Evolutionary conservation across 73 alveolate species (phyloP).

Genomic region (Paramecium biaurelia): DNA sequence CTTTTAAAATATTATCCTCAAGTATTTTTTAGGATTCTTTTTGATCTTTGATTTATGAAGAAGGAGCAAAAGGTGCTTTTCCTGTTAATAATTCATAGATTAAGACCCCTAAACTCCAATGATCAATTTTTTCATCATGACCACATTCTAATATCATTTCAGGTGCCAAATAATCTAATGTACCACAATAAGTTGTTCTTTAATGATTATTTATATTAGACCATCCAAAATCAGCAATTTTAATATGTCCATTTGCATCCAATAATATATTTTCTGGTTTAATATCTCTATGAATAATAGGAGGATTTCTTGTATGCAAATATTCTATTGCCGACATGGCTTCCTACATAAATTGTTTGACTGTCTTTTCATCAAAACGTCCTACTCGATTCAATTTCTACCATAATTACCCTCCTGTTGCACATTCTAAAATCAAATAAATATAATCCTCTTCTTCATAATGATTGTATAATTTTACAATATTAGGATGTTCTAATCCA

Average conservation of each 20-base stretch:
- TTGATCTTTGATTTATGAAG: slow-evolving; percentile 45
- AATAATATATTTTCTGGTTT: slow-evolving; percentile 75
- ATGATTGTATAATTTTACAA: slow-evolving; percentile 80
- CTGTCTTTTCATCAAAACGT: slow-evolving; percentile 64
- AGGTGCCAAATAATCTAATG: slow-evolving; percentile 74
- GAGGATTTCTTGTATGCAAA: slow-evolving; percentile 78
- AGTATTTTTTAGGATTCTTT: slow-evolving; percentile 15
- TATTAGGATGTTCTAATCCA: slow-evolving; percentile 71
- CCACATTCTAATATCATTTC: slow-evolving; percentile 72
- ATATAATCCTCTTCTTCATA: slow-evolving; percentile 80
- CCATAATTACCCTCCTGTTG: slow-evolving; percentile 82
- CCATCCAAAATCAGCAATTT: slow-evolving; percentile 87
- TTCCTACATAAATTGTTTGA: slow-evolving; percentile 75
- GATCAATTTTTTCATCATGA: slow-evolving; percentile 76
- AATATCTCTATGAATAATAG: slow-evolving; percentile 76
- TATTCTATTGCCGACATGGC: slow-evolving; percentile 68
- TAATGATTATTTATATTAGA: slow-evolving; percentile 69
- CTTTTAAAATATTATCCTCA: slow-evolving; percentile 67
- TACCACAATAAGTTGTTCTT: slow-evolving; percentile 75
- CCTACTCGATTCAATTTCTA: slow-evolving; percentile 48
- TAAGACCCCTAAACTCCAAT: slow-evolving; percentile 84
- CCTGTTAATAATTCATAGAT: slow-evolving; percentile 82
- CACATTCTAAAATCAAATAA: slow-evolving; percentile 84
- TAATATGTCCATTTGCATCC: slow-evolving; percentile 72
- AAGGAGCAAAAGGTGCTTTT: slow-evolving; percentile 76